Evolutionary conservation across 2,329 filamentous ascomycete species (phyloP).

Genomic region (Decorospora gaudefroyi): DNA sequence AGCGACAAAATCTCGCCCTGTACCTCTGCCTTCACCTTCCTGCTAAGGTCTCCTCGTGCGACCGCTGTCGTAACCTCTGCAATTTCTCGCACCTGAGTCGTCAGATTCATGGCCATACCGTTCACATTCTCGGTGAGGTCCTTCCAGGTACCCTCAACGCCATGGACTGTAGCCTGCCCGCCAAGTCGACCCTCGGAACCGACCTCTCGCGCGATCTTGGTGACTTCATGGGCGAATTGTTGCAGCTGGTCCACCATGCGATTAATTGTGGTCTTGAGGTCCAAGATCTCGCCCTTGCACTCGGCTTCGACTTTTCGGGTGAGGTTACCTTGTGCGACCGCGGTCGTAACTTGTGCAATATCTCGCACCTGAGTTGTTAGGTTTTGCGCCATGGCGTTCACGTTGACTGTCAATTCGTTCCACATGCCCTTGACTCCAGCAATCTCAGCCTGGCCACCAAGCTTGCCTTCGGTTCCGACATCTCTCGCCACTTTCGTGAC

Average conservation of each 20-base stretch:
- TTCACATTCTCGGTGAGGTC: constrained; percentile 60
- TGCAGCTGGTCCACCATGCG: constrained; percentile 59
- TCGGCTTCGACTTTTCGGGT: constrained; percentile 58
- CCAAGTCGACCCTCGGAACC: constrained; percentile 58
- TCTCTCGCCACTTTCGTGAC: constrained; percentile 67
- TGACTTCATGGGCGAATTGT: constrained; percentile 59
- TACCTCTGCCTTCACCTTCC: constrained; percentile 58
- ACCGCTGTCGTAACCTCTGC: constrained; percentile 59
- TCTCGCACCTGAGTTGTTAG: constrained; percentile 59
- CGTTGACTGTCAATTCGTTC: constrained; percentile 65
- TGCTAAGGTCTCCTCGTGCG: constrained; percentile 57
- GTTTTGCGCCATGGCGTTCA: constrained; percentile 60
- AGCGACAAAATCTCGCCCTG: constrained; percentile 61
- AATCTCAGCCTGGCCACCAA: constrained; percentile 67
- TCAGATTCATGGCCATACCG: constrained; percentile 58
- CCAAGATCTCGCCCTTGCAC: constrained; percentile 58
- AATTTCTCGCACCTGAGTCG: constrained; percentile 59
- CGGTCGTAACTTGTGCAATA: constrained; percentile 59
- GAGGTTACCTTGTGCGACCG: constrained; percentile 57
- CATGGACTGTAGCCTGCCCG: constrained; percentile 58
- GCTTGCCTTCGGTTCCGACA: constrained; percentile 66
- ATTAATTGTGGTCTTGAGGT: constrained; percentile 59
- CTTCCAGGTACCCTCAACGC: constrained; percentile 59
- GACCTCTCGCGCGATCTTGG: constrained; percentile 58
- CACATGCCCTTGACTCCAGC: constrained; percentile 69